These are phyloP conservation scores for Clavulina sp. DNA, from an alignment of 768 basidiomycete genomes.

Conservation along the genomic window DNA sequence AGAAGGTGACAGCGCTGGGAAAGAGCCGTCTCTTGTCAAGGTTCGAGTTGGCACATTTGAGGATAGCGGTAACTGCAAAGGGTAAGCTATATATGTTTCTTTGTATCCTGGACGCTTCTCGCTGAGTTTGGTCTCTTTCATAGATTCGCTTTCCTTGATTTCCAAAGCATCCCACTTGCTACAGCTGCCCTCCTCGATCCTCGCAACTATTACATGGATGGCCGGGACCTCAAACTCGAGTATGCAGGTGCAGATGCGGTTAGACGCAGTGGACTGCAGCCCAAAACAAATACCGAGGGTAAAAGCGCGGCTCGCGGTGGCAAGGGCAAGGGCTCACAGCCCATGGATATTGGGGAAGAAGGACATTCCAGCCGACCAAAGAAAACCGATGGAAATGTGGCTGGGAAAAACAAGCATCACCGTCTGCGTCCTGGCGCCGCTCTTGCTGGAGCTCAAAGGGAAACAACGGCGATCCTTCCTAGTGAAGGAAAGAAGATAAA, in stretches of 20 bases:
- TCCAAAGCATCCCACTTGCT: slow-evolving; percentile 57
- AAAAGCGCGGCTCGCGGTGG: background rate
- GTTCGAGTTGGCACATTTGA: slow-evolving; percentile 92
- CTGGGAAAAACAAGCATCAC: slow-evolving; percentile 16
- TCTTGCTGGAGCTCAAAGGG: slow-evolving; percentile 56
- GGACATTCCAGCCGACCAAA: slow-evolving; percentile 9
- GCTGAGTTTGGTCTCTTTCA: background rate
- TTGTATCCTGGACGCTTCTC: background rate
- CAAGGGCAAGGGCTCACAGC: background rate
- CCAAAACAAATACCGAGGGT: background rate
- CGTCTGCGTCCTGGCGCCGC: slow-evolving; percentile 65
- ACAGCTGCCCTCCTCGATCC: slow-evolving; percentile 68
- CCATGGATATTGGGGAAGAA: background rate
- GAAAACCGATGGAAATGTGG: slow-evolving; percentile 11
- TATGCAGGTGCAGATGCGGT: slow-evolving; percentile 83
- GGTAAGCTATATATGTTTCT: slow-evolving; percentile 41
- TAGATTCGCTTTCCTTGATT: slow-evolving; percentile 93
- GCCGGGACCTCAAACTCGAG: slow-evolving; percentile 71
- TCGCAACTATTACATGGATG: slow-evolving; percentile 69
- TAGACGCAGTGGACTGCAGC: slow-evolving; percentile 46
- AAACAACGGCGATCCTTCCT: slow-evolving; percentile 56
- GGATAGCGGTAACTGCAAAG: slow-evolving; percentile 89
- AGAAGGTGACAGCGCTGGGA: slow-evolving; percentile 11
- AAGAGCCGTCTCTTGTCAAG: slow-evolving; percentile 32
- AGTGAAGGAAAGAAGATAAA: slow-evolving; percentile 54